Evolutionary conservation across 768 basidiomycete genomes (phyloP).

Genomic region (Bullera alba): DNA sequence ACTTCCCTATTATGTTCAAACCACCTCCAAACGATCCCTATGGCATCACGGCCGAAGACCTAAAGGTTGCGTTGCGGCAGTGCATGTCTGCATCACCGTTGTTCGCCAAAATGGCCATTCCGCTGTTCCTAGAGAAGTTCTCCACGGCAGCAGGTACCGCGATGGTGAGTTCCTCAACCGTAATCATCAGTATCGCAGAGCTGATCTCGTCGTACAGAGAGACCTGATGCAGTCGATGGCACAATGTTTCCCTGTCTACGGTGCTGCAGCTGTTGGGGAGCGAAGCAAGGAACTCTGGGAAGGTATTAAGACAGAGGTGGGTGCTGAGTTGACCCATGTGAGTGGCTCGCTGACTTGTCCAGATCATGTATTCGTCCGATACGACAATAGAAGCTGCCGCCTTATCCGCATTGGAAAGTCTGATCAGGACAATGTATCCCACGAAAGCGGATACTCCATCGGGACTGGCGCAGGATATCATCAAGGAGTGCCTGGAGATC

Average conservation of each 20-base stretch:
- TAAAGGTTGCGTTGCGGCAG: conserved; percentile 57
- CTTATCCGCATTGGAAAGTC: conserved; percentile 60
- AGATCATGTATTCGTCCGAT: conserved; percentile 94
- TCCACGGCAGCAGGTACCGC: conserved; percentile 68
- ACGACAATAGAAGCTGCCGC: conserved; percentile 65
- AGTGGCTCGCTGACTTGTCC: conserved; percentile 1
- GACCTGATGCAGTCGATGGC: conserved; percentile 77
- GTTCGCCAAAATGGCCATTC: conserved; percentile 77
- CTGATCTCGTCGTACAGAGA: conserved; percentile 52
- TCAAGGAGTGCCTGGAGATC: conserved; percentile 70
- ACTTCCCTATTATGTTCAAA: conserved; percentile 95
- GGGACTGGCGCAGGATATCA: conserved; percentile 65
- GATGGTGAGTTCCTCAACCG: conserved; percentile 56
- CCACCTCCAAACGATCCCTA: conserved; percentile 92
- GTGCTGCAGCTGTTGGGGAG: conserved; percentile 55
- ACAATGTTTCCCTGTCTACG: conserved; percentile 77
- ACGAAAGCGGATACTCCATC: conserved; percentile 45
- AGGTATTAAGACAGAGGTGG: conserved; percentile 78
- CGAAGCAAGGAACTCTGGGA: conserved; percentile 80
- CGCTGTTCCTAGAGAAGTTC: conserved; percentile 86
- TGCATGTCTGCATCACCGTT: conserved; percentile 72
- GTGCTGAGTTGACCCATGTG: background rate
- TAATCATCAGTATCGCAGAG: background rate
- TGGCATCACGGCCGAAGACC: conserved; percentile 79
- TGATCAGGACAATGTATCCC: conserved; percentile 69